phyloP scores from a whole-genome alignment of 179 eudicot species.

The Beta macrorhiza region DNA sequence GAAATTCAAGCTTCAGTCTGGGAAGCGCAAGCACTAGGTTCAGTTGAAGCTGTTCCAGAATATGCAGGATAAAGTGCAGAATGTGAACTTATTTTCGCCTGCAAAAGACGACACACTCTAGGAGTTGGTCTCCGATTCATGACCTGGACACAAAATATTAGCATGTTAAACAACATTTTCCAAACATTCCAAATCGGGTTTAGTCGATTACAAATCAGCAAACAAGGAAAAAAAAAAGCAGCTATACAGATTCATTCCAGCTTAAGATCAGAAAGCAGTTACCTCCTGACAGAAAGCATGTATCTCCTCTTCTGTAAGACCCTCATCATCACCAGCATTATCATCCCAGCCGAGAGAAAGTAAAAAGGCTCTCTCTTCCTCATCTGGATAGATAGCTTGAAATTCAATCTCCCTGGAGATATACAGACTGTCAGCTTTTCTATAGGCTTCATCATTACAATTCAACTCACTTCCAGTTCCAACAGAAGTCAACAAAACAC shows the following conservation, averaged over 20 bases:
- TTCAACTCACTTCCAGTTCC: constrained; percentile 42
- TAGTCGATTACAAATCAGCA: too few species aligned
- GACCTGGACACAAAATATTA: constrained; percentile 12
- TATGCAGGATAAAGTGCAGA: not conserved
- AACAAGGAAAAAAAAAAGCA: too few species aligned
- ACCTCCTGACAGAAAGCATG: constrained; percentile 68
- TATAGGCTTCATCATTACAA: constrained; percentile 45
- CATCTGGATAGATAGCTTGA: constrained; percentile 43
- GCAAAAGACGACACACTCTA: constrained; percentile 19
- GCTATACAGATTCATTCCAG: too few species aligned
- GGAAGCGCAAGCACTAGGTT: constrained; percentile 23
- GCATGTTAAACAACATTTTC: not conserved
- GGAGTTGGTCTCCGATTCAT: constrained; percentile 24
- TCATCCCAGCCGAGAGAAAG: constrained; percentile 92
- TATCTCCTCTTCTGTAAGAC: constrained; percentile 86
- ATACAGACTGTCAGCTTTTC: constrained; percentile 21
- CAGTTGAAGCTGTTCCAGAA: constrained; percentile 26
- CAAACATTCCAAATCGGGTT: not conserved
- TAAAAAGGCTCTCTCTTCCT: constrained; percentile 76
- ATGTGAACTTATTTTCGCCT: constrained; percentile 22
- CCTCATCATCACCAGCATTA: constrained; percentile 71
- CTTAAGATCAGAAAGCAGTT: constrained; percentile 12
- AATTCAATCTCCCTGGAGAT: constrained; percentile 36
- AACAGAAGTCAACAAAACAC: constrained; percentile 28
- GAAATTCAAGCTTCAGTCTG: constrained; percentile 29